A percentile compares a stretch with the other conserved stretches of the same genome.
These are phyloP conservation scores for Metroxylon sagu DNA, from an alignment of 176 grass and related monocot genomes.

Conservation along the genomic window DNA sequence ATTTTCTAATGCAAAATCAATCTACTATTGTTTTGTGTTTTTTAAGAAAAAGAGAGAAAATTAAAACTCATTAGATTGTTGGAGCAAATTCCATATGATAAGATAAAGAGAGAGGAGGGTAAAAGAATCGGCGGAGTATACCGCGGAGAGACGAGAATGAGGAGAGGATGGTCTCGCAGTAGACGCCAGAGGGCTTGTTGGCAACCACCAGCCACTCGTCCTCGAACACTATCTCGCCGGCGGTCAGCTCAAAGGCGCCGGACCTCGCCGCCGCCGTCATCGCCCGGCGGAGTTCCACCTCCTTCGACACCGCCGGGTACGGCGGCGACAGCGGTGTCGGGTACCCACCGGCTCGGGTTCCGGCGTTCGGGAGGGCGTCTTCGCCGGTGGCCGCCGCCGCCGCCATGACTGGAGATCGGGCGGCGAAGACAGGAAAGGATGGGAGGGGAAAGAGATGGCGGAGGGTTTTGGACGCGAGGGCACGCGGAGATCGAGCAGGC, in stretches of 20 bases:
- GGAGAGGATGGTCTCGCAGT: slow-evolving; percentile 73
- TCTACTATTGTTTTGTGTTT: too few relatives aligned
- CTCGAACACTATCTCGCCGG: slow-evolving; percentile 48
- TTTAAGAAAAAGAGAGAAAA: too few relatives aligned
- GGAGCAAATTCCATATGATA: too few relatives aligned
- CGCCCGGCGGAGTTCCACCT: slow-evolving; percentile 73
- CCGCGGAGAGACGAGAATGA: slow-evolving; percentile 12
- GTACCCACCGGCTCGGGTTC: slow-evolving; percentile 4
- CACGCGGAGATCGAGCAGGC: neutral
- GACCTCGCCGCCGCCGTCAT: slow-evolving; percentile 64
- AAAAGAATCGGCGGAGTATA: slow-evolving; percentile 1
- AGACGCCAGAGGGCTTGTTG: slow-evolving; percentile 79
- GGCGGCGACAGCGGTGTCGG: slow-evolving; percentile 68
- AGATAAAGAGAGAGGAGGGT: too few relatives aligned
- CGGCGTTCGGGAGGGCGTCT: too few relatives aligned
- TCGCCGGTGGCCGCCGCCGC: neutral
- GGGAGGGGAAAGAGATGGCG: neutral
- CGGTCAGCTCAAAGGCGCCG: slow-evolving; percentile 7
- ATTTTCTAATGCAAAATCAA: too few relatives aligned
- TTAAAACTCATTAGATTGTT: too few relatives aligned
- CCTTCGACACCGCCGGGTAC: slow-evolving; percentile 67
- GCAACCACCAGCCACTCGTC: slow-evolving; percentile 70
- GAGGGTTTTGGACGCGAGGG: neutral
- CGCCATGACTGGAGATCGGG: slow-evolving; percentile 3
- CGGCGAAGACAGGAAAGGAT: neutral